A percentile compares a stretch with the other conserved stretches of the same genome.
Conservation (phyloP, 352 stramenopile genomes). For the Blastocystis sp. region DNA sequence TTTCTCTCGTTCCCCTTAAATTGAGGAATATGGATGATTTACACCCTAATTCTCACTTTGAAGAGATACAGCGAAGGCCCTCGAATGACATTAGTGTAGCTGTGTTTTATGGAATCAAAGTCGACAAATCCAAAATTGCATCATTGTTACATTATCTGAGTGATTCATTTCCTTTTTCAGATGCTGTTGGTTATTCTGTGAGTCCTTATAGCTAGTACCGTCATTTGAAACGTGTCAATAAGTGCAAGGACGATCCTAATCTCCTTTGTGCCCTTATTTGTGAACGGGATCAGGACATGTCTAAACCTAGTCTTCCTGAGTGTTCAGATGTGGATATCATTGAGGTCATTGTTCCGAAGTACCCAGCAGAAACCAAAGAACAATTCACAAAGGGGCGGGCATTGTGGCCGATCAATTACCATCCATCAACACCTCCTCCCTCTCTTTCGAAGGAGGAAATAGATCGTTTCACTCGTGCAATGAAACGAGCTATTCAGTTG, state of each 20-base stretch:
- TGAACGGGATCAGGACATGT: not conserved
- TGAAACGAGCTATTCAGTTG: conserved; percentile 10
- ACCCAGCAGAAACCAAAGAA: conserved; percentile 27
- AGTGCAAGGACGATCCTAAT: not conserved
- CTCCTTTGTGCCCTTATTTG: not conserved
- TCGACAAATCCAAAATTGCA: conserved; percentile 19
- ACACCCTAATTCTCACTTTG: not conserved
- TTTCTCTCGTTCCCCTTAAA: not conserved
- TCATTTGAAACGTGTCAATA: conserved; percentile 56
- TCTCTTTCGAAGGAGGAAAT: conserved; percentile 4
- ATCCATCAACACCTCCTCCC: conserved; percentile 23
- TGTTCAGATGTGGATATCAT: not conserved
- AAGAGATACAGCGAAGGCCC: conserved; percentile 1
- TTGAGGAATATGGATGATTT: not conserved
- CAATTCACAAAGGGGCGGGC: conserved; percentile 25
- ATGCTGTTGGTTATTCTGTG: not conserved
- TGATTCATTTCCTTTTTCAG: not conserved
- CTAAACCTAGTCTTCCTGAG: not conserved
- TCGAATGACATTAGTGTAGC: not conserved
- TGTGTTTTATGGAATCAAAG: conserved; percentile 1
- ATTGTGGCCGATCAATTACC: conserved; percentile 50
- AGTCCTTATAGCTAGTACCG: not conserved
- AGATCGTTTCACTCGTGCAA: not conserved
- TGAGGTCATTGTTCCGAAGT: not conserved
- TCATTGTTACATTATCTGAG: not conserved